Conservation (phyloP, 2,329 filamentous ascomycete genomes). For the Ophiocordyceps camponoti-leonardi region DNA sequence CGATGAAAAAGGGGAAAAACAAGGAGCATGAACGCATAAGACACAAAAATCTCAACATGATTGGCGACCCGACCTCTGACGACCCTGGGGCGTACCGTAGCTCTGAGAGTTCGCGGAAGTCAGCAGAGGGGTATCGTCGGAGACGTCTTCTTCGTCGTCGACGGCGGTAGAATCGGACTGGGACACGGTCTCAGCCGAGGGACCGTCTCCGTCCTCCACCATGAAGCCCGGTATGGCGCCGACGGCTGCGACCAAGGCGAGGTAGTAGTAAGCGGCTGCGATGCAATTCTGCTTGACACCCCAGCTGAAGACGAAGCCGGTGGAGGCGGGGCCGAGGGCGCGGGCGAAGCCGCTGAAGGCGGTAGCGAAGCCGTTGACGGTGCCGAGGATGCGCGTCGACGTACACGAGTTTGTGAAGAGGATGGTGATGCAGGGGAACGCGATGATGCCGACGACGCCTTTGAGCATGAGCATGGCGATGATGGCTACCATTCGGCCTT, state of each 20-base stretch:
- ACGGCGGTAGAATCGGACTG: neutral
- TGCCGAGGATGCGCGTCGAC: slow-evolving; percentile 60
- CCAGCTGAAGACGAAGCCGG: slow-evolving; percentile 56
- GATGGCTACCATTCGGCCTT: slow-evolving; percentile 40
- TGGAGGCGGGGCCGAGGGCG: slow-evolving; percentile 58
- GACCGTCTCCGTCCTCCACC: slow-evolving; percentile 61
- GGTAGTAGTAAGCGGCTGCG: slow-evolving; percentile 64
- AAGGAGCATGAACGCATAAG: too few species aligned
- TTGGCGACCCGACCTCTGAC: neutral
- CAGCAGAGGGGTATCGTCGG: neutral
- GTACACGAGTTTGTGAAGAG: slow-evolving; percentile 74
- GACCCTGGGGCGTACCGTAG: neutral
- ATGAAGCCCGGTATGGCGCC: slow-evolving; percentile 58
- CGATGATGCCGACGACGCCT: slow-evolving; percentile 60
- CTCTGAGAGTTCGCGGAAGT: neutral
- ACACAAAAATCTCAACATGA: too few species aligned
- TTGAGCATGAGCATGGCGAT: slow-evolving; percentile 56
- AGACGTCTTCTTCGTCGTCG: too few species aligned
- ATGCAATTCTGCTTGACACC: slow-evolving; percentile 63
- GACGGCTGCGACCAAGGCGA: slow-evolving; percentile 45
- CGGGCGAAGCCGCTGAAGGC: slow-evolving; percentile 66
- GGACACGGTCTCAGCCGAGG: slow-evolving; percentile 1
- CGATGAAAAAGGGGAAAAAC: too few species aligned
- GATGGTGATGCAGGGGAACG: slow-evolving; percentile 80
- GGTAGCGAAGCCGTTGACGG: slow-evolving; percentile 80